Evolutionary conservation across 106 monocot genomes (phyloP).

Genomic region (Vanilla planifolia): DNA sequence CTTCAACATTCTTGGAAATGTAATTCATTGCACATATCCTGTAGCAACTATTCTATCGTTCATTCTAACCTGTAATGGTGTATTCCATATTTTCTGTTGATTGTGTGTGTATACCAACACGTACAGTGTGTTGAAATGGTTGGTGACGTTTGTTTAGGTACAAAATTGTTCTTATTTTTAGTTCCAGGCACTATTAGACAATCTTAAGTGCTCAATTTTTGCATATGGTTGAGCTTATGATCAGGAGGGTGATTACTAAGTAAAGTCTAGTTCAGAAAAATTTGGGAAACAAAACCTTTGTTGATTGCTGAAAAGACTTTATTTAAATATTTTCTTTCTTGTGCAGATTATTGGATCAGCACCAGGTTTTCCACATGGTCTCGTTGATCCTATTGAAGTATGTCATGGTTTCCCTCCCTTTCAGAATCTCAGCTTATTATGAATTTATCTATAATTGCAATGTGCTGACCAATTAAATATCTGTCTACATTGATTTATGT

Average conservation of each 20-base stretch:
- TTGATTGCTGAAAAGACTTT: neutral
- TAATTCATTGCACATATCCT: too few species aligned
- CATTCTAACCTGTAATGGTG: too few species aligned
- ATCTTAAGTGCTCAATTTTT: neutral
- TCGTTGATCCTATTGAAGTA: slow-evolving; percentile 95
- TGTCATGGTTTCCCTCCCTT: slow-evolving; percentile 8
- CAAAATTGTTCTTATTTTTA: neutral
- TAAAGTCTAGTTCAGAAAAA: neutral
- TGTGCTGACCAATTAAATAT: neutral
- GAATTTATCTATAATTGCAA: neutral
- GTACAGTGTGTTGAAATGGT: neutral
- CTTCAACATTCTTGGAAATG: too few species aligned
- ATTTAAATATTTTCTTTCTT: neutral
- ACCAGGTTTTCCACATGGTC: slow-evolving; percentile 89
- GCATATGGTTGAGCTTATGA: neutral
- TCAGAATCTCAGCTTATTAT: neutral
- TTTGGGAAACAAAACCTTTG: neutral
- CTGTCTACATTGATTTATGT: neutral
- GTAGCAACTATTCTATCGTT: too few species aligned
- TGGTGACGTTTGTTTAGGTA: neutral
- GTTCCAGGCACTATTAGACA: neutral
- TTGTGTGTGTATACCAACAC: neutral
- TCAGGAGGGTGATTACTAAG: neutral
- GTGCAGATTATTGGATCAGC: slow-evolving; percentile 86
- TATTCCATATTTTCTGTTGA: too few species aligned